Base-by-base conservation (phyloP, 768 basidiomycete species). In the Trametes meyenii region DNA sequence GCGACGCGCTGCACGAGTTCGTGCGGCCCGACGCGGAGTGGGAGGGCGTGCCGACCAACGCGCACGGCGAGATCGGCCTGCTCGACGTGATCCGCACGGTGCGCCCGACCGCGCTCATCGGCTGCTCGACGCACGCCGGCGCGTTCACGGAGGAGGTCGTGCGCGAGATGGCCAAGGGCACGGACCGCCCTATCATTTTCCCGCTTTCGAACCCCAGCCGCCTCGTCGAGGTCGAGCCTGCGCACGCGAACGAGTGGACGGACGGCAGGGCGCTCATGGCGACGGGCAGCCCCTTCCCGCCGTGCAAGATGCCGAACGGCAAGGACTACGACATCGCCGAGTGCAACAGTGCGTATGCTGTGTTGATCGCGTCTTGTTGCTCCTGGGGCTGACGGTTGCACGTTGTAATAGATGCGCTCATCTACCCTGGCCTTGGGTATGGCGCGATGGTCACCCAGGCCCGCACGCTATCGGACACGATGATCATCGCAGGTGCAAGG, bases 371-470 rank as follows among this genome's bases (percentile, higher is more conserved):
- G 17, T 36, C 1, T 16, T 23, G 23, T 39, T 14, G 24, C n/a
- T 3, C 14, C 13, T 12, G 17, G 42, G 13, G 26, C 29, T 33
- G 21, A 33, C 29, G 33, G 5, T 8, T 26, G 13, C 19, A 13
- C 7, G 12, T 49, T 43, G 17, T 26, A 14, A 33, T 50, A 85
- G 83, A 91, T 67, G 88, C 89, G 0, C 78, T 94, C 6, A 88
- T 94, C 51, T 94, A 93, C 73, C 92, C 93, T 3, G 94, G 91
- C 24, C 82, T 95, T 35, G 92, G 92, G 7, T 86, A 91, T 61
- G 93, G 93, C 38, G 82, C 90, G 40, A 85, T 94, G 67, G 76
- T 93, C 24, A 77, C 85, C 11, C 77, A 86, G 61, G 85, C 90
- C 0, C 78, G 82, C 5, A 74, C 70, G 8, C 79, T 96, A 67